Percentiles rank a stretch among this genome's conserved stretches.
Conservation (phyloP, 2,329 filamentous ascomycete species). For the Cladosporium sp. region DNA sequence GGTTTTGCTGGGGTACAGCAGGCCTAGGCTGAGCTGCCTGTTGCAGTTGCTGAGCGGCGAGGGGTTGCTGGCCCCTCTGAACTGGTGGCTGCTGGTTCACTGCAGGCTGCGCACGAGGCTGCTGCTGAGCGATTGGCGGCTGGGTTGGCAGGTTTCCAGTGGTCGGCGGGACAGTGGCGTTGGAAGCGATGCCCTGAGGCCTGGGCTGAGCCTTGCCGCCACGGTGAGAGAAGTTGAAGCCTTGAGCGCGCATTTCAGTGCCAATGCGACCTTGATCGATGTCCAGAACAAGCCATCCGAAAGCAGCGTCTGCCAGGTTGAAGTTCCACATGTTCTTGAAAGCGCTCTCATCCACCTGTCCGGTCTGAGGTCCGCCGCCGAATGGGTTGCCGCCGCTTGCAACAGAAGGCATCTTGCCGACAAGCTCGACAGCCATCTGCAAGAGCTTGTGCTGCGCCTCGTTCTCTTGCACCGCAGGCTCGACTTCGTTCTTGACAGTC, state of each 20-base stretch:
- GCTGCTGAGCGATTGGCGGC: slow-evolving; percentile 38
- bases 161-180: slow-evolving; percentile 40
- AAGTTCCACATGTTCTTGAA: slow-evolving; percentile 99
- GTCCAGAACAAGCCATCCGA: slow-evolving; percentile 92
- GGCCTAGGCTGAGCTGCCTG: slow-evolving; percentile 31
- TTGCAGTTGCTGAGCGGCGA: slow-evolving; percentile 25
- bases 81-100: slow-evolving; percentile 33
- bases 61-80: slow-evolving; percentile 26
- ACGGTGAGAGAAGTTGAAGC: slow-evolving; percentile 98
- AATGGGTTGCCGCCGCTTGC: slow-evolving; percentile 97
- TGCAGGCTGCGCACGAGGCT: slow-evolving; percentile 29
- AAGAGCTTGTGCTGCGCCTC: slow-evolving; percentile 90
- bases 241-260: slow-evolving; percentile 97
- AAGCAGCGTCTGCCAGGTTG: slow-evolving; percentile 94
- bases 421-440: slow-evolving; percentile 85
- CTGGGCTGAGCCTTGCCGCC: slow-evolving; percentile 66
- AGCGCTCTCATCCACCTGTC: slow-evolving; percentile 94
- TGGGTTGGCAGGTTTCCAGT: slow-evolving; percentile 42
- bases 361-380: slow-evolving; percentile 77
- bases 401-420: slow-evolving; percentile 96
- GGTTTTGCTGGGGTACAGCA: slow-evolving; percentile 24
- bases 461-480: slow-evolving; percentile 90
- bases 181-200: slow-evolving; percentile 41
- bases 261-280: slow-evolving; percentile 94
- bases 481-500: slow-evolving; percentile 93